phyloP scores from a whole-genome alignment of 2,329 filamentous ascomycete genomes.

The Epicoccum nigrum region DNA sequence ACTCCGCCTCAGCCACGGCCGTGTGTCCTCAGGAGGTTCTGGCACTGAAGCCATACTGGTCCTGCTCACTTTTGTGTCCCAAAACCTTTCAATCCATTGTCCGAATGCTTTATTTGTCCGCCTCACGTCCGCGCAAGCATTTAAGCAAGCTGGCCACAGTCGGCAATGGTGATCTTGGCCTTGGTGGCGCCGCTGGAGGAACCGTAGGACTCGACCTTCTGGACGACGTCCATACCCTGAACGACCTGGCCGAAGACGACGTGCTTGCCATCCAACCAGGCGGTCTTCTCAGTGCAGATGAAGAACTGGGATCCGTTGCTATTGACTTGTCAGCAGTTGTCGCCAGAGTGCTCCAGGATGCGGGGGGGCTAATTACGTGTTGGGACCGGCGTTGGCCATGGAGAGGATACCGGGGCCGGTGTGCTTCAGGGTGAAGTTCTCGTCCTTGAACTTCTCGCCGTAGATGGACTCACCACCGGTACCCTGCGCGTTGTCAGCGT shows the following conservation, averaged over 20 bases:
- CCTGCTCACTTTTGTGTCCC: constrained; percentile 9
- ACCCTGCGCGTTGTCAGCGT: constrained; percentile 26
- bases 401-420: constrained; percentile 90
- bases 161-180: constrained; percentile 30
- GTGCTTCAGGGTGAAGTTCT: constrained; percentile 92
- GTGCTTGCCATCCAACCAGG: constrained; percentile 79
- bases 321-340: constrained; percentile 45
- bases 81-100: constrained; percentile 15
- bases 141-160: constrained; percentile 33
- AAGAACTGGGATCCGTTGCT: constrained; percentile 99
- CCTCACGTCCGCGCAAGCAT: constrained; percentile 11
- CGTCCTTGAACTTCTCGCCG: constrained; percentile 93
- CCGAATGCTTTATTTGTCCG: constrained; percentile 18
- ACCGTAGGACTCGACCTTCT: constrained; percentile 33
- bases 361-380: constrained; percentile 3
- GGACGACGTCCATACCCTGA: constrained; percentile 34
- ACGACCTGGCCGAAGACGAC: constrained; percentile 80
- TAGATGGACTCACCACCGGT: constrained; percentile 95
- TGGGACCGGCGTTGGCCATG: constrained; percentile 94
- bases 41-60: constrained; percentile 16
- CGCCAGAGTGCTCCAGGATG: no score
- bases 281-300: constrained; percentile 89
- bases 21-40: constrained; percentile 7
- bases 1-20: constrained; percentile 12
- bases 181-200: constrained; percentile 29